These are phyloP conservation scores for Lachancea quebecensis DNA, from an alignment of 805 yeast species.

Conservation along the genomic window DNA sequence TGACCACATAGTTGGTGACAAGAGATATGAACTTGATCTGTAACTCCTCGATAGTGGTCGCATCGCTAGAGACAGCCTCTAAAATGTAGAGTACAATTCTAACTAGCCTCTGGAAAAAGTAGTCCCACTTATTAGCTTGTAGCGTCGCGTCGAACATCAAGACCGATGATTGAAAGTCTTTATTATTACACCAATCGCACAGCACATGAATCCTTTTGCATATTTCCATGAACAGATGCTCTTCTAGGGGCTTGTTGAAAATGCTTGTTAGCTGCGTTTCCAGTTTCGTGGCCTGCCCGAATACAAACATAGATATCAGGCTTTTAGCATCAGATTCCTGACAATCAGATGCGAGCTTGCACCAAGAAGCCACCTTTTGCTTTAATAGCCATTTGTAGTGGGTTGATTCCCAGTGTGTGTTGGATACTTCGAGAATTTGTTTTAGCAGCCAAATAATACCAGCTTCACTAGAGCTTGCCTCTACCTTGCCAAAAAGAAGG, in stretches of 20 bases:
- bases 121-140: slow-evolving; percentile 20
- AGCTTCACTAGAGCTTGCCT: not conserved
- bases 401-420: slow-evolving; percentile 10
- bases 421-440: slow-evolving; percentile 14
- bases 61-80: slow-evolving; percentile 10
- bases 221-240: slow-evolving; percentile 5
- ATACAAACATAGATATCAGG: slow-evolving; percentile 9
- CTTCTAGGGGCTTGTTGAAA: slow-evolving; percentile 11
- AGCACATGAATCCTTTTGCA: slow-evolving; percentile 16
- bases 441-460: slow-evolving; percentile 17
- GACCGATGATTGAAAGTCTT: slow-evolving; percentile 11
- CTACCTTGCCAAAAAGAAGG: not conserved
- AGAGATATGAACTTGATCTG: slow-evolving; percentile 15
- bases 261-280: slow-evolving; percentile 17
- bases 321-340: slow-evolving; percentile 13
- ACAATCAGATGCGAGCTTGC: slow-evolving; percentile 10
- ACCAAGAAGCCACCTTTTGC: slow-evolving; percentile 23
- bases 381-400: slow-evolving; percentile 23
- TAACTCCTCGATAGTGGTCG: slow-evolving; percentile 2
- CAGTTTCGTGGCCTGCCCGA: slow-evolving; percentile 7
- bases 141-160: slow-evolving; percentile 8
- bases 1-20: slow-evolving; percentile 13
- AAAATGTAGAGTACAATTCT: slow-evolving; percentile 23
- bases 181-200: slow-evolving; percentile 21
- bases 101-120: slow-evolving; percentile 21